A percentile compares a stretch with the other conserved stretches of the same genome.
These are phyloP conservation scores for thale cress (Arabidopsis thaliana) DNA, from an alignment of 345 rosid genomes.

Conservation along the genomic window TAIR10.1 NC_003074.8:9879501-9880000, in stretches of 20 bases:
- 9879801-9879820: constrained; percentile 6
- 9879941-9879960: not conserved
- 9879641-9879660: constrained; percentile 2
- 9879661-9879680: not conserved
- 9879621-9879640: not conserved
- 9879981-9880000: constrained; percentile 11
- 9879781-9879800: constrained; percentile 8
- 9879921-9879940: not conserved
- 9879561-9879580: not conserved
- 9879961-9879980: not conserved
- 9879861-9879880: not conserved
- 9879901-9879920: not conserved
- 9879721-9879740: not conserved
- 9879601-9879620: not conserved
- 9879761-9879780: not conserved
- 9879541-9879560: not conserved
- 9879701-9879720: not conserved
- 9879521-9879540: not conserved
- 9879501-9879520: constrained; percentile 18
- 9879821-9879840: constrained; percentile 11
- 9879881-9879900: no score
- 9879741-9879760: not conserved
- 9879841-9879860: constrained; percentile 1
- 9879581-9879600: constrained; percentile 14
- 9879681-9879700: not conserved